Percentiles rank a stretch among this genome's conserved stretches.
Evolutionary conservation across 2,329 filamentous ascomycete genomes (phyloP).

Genomic region (Monascus ruber): DNA sequence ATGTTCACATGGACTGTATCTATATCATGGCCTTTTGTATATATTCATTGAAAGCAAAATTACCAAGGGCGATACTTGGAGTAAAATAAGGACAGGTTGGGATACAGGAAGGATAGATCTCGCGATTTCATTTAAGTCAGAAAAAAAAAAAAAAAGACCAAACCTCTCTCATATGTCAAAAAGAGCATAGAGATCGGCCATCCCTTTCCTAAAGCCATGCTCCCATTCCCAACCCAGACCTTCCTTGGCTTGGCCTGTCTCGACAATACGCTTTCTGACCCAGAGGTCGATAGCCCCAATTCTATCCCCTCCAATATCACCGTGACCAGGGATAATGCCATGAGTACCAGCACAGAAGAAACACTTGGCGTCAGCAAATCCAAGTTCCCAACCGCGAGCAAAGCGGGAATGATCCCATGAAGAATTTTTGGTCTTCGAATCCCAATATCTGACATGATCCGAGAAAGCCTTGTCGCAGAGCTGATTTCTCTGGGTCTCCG

Average conservation of each 20-base stretch:
- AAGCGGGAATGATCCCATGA: constrained; percentile 44
- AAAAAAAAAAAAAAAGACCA: constrained; percentile 1
- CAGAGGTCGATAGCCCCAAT: constrained; percentile 50
- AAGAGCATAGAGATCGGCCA: constrained; percentile 18
- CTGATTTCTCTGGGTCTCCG: constrained; percentile 27
- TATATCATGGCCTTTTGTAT: constrained; percentile 1
- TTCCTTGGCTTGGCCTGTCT: constrained; percentile 37
- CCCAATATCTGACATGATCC: constrained; percentile 43
- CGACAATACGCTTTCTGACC: constrained; percentile 43
- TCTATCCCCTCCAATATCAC: constrained; percentile 29
- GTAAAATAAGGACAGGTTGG: too few species aligned
- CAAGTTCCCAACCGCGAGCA: constrained; percentile 44
- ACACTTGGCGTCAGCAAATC: constrained; percentile 42
- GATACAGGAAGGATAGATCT: background rate
- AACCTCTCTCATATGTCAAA: constrained; percentile 4
- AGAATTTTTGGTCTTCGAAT: constrained; percentile 31
- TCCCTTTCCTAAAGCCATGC: constrained; percentile 26
- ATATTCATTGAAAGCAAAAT: constrained; percentile 2
- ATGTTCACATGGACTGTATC: background rate
- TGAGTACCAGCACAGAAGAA: constrained; percentile 39
- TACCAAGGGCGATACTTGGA: too few species aligned
- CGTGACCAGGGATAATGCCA: constrained; percentile 18
- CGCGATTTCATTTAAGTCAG: background rate
- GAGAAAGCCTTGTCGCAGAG: constrained; percentile 26
- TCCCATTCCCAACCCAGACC: constrained; percentile 31